These are phyloP conservation scores for Calonectria multiphialidica DNA, from an alignment of 2,329 filamentous ascomycete genomes.

Conservation along the genomic window DNA sequence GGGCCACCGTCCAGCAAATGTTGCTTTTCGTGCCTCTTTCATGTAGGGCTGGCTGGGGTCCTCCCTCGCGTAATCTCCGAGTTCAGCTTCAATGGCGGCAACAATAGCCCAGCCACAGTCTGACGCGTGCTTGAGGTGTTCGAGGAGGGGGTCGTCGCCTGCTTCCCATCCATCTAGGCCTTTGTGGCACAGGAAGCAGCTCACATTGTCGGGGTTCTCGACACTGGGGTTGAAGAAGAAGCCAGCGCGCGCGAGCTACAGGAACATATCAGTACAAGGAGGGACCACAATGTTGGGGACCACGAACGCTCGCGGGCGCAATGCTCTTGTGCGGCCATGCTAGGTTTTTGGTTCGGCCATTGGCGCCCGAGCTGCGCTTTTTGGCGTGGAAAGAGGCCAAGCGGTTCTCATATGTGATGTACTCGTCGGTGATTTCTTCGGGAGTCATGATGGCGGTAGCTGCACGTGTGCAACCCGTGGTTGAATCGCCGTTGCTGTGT, in stretches of 20 bases:
- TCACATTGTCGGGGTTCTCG: slow-evolving; percentile 85
- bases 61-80: slow-evolving; percentile 73
- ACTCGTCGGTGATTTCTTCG: slow-evolving; percentile 57
- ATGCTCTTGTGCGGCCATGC: slow-evolving; percentile 80
- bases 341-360: slow-evolving; percentile 64
- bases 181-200: slow-evolving; percentile 88
- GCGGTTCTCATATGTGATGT: slow-evolving; percentile 79
- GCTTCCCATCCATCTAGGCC: slow-evolving; percentile 93
- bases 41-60: slow-evolving; percentile 81
- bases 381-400: slow-evolving; percentile 85
- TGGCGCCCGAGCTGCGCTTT: slow-evolving; percentile 76
- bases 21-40: slow-evolving; percentile 82
- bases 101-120: slow-evolving; percentile 90
- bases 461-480: slow-evolving; percentile 36
- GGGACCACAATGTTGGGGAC: slow-evolving; percentile 12
- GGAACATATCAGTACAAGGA: slow-evolving; percentile 35
- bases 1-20: slow-evolving; percentile 89
- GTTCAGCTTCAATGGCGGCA: slow-evolving; percentile 70
- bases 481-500: slow-evolving; percentile 27
- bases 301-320: slow-evolving; percentile 46
- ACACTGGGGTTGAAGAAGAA: slow-evolving; percentile 88
- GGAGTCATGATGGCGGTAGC: slow-evolving; percentile 45
- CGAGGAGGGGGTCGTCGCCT: slow-evolving; percentile 83
- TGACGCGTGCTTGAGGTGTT: slow-evolving; percentile 87
- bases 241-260: slow-evolving; percentile 87